These are phyloP conservation scores for Cephaloascus albidus DNA, from an alignment of 805 yeast genomes.

Conservation along the genomic window DNA sequence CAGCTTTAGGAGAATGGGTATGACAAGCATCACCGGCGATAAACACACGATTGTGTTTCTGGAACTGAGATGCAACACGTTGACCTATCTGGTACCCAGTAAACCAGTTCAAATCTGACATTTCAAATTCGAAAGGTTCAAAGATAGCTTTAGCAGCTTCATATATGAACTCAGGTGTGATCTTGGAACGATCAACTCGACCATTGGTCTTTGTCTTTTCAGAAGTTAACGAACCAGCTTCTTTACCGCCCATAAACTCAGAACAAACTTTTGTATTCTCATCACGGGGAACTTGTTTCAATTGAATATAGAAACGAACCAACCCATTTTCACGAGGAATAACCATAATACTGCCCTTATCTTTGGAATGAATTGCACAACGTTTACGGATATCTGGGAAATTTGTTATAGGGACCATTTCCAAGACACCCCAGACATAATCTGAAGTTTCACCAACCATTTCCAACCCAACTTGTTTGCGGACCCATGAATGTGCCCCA, in stretches of 20 bases:
- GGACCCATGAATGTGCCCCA: conserved; percentile 23
- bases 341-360: conserved; percentile 19
- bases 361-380: conserved; percentile 20
- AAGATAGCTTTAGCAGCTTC: conserved; percentile 11
- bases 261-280: not conserved
- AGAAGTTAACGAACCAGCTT: not conserved
- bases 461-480: conserved; percentile 17
- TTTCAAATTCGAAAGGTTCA: conserved; percentile 14
- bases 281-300: conserved; percentile 11
- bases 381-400: conserved; percentile 23
- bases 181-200: conserved; percentile 18
- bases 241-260: conserved; percentile 1
- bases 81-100: conserved; percentile 24
- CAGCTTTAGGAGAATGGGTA: conserved; percentile 23
- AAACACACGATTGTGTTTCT: conserved; percentile 14
- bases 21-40: conserved; percentile 20
- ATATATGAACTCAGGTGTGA: conserved; percentile 20
- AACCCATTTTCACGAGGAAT: conserved; percentile 23
- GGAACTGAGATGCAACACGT: conserved; percentile 13
- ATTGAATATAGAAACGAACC: conserved; percentile 20
- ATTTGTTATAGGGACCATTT: conserved; percentile 21
- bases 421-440: conserved; percentile 24
- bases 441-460: conserved; percentile 25
- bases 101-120: conserved; percentile 16
- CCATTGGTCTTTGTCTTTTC: conserved; percentile 3